Evolutionary conservation across 768 basidiomycete genomes (phyloP).

Genomic region (Xerocomellus amylosporus): DNA sequence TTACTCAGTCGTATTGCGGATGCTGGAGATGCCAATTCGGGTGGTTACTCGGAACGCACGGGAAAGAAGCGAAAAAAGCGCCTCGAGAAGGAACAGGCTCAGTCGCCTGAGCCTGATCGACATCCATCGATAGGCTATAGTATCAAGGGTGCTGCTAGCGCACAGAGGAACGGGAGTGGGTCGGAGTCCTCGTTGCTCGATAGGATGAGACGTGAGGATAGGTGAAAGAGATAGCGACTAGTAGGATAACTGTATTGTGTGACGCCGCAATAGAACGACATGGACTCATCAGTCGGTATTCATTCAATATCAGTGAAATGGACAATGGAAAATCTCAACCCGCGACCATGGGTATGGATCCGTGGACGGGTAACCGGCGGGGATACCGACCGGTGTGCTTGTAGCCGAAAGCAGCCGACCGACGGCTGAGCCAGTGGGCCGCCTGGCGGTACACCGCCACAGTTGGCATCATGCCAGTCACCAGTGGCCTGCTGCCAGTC

Average conservation of each 20-base stretch:
- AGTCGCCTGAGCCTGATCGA: conserved; percentile 31
- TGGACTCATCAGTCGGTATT: not conserved
- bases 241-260: conserved; percentile 22
- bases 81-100: conserved; percentile 17
- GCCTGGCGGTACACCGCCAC: conserved; percentile 5
- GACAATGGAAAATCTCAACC: too few relatives aligned
- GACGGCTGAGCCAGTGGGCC: too few relatives aligned
- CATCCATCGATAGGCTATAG: conserved; percentile 44
- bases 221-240: conserved; percentile 27
- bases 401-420: too few relatives aligned
- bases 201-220: conserved; percentile 31
- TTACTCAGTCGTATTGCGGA: conserved; percentile 44
- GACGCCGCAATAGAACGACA: conserved; percentile 10
- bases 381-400: too few relatives aligned
- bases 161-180: conserved; percentile 19
- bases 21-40: conserved; percentile 13
- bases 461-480: not conserved
- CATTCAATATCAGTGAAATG: too few relatives aligned
- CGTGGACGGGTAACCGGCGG: too few relatives aligned
- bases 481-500: not conserved
- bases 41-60: conserved; percentile 17
- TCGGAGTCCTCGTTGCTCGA: conserved; percentile 33
- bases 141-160: conserved; percentile 53
- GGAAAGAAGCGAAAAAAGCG: conserved; percentile 22
- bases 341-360: too few relatives aligned